Evolutionary conservation across 208 protist species (phyloP).

Genomic region (Leishmania braziliensis): DNA sequence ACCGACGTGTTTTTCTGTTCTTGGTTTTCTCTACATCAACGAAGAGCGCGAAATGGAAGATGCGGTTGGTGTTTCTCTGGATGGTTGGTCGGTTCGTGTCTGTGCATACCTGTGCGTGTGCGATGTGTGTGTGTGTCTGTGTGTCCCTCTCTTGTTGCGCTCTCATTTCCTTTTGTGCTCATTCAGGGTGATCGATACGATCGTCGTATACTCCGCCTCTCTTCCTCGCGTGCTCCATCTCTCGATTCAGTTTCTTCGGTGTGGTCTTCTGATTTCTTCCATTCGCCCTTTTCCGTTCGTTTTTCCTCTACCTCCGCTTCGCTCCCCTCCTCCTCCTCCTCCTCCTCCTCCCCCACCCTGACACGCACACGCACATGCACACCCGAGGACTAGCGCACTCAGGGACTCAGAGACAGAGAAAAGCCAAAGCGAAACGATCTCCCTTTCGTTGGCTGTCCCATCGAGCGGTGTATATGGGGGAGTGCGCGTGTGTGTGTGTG

Average conservation of each 20-base stretch:
- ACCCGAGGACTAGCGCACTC: too few species aligned
- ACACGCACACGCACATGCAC: too few species aligned
- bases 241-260: constrained; percentile 18
- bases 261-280: background rate
- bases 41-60: too few species aligned
- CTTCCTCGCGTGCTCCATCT: background rate
- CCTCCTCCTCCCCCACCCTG: too few species aligned
- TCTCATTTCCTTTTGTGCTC: background rate
- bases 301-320: background rate
- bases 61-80: too few species aligned
- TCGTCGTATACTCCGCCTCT: background rate
- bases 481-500: background rate
- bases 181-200: background rate
- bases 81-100: too few species aligned
- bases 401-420: background rate
- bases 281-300: background rate
- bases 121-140: background rate
- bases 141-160: background rate
- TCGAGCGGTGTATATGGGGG: too few species aligned
- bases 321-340: background rate
- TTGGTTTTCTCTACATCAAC: background rate
- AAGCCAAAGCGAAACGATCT: background rate
- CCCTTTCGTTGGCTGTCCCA: too few species aligned
- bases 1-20: background rate
- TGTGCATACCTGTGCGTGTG: background rate